A percentile compares a stretch with the other conserved stretches of the same genome.
phyloP scores from a whole-genome alignment of 2,329 filamentous ascomycete genomes.

The Drechmeria coniospora region DNA sequence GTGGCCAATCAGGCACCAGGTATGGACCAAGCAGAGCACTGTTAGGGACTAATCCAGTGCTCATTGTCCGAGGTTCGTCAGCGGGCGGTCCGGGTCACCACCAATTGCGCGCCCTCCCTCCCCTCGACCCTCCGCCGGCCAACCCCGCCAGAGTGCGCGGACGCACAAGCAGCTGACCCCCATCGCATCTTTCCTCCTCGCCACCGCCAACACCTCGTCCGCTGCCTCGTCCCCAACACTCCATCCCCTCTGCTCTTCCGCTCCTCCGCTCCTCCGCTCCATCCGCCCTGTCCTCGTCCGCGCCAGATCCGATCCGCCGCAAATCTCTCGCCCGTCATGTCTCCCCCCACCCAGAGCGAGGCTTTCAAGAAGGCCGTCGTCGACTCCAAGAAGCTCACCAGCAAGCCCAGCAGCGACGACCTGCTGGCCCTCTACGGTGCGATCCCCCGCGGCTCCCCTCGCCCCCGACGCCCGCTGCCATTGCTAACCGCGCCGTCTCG shows the following conservation, averaged over 20 bases:
- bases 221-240: no score
- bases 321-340: constrained; percentile 19
- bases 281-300: constrained; percentile 1
- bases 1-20: no score
- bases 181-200: background rate
- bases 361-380: constrained; percentile 40
- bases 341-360: constrained; percentile 21
- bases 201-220: background rate
- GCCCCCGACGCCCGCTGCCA: background rate
- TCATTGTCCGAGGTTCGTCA: no score
- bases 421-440: constrained; percentile 47
- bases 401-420: constrained; percentile 48
- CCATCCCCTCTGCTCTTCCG: background rate
- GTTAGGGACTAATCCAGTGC: no score
- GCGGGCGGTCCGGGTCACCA: no score
- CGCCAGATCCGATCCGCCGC: constrained; percentile 1
- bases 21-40: no score
- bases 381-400: constrained; percentile 53
- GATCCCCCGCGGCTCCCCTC: constrained; percentile 1
- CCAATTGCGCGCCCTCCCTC: no score
- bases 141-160: no score
- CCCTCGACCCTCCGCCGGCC: no score
- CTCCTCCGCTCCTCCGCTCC: background rate
- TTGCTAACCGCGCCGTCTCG: background rate
- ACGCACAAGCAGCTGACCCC: no score